Evolutionary conservation across 2,329 filamentous ascomycete species (phyloP), one percentile per base, ranked within the genome.

Genomic region (Macrophomina pseudophaseolina): DNA sequence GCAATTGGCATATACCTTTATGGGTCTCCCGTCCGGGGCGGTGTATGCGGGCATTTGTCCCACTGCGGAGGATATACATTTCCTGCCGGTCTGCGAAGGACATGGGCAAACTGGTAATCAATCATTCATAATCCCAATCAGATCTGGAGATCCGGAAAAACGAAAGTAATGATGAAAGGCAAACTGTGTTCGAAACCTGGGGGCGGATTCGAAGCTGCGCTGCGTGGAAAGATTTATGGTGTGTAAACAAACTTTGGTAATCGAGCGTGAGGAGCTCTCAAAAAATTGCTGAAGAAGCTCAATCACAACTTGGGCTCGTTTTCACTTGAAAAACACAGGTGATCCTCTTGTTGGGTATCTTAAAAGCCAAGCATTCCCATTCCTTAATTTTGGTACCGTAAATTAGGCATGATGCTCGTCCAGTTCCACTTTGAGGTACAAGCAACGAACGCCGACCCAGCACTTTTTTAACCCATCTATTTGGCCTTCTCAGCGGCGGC

Each of bases 401-500:
- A 62, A 54, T 53, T 53, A 49, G 65, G 58, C 49, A 62, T 66
- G 58, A 62, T 62, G 58, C 65, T 66, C 58, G 65, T 63, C 58
- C 65, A 11, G 30, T 54, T 66, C 65, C 65, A 1, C 54, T 63
- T 40, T 23, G 12, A 62, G 65, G 52, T 62, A 30, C 65, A 66
- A 62, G 65, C 65, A 60, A 46, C 48, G 48, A 66, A 66, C 66
- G 59, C 60, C 58, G 59, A 67, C 59, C 66, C 66, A 67, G 58
- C 53, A 58, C 66, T 64, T 67, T 68, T 68, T 49, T 35, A 60
- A 38, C 23, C 51, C 72, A 69, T 75, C 75, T 93, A 94, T 90
- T 95, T 94, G 91, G 94, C 94, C 83, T 88, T 88, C 73, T 82
- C 78, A 79, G 85, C 86, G 81, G 91, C 91, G 79, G 91, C 92